These are phyloP conservation scores for Flaveria bidentis DNA, from an alignment of 129 eudicot species.

Conservation along the genomic window DNA sequence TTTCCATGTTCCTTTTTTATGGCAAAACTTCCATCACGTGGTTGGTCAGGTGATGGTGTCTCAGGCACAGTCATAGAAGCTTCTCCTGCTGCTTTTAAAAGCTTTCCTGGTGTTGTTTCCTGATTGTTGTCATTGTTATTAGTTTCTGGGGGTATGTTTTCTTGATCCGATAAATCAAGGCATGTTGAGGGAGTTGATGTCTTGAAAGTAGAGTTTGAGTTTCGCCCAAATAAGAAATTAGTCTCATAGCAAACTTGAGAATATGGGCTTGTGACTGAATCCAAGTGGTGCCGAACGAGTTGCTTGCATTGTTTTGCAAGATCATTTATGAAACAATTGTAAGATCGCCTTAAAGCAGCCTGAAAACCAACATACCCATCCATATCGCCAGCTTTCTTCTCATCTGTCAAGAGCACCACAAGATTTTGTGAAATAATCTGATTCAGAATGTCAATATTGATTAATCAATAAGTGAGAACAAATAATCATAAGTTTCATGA, in stretches of 20 bases:
- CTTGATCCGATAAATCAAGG: conserved; percentile 83
- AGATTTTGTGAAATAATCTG: conserved; percentile 13
- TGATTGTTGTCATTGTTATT: conserved; percentile 17
- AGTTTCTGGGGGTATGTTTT: conserved; percentile 66
- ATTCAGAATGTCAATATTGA: neutral
- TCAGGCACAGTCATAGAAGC: conserved; percentile 73
- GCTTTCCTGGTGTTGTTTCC: conserved; percentile 71
- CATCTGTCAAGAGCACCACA: conserved; percentile 45
- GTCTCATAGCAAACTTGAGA: conserved; percentile 80
- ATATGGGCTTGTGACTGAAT: conserved; percentile 94
- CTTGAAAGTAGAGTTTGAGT: conserved; percentile 41
- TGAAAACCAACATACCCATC: conserved; percentile 91
- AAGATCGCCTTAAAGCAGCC: conserved; percentile 92
- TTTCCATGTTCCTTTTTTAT: conserved; percentile 76
- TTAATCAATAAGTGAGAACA: neutral
- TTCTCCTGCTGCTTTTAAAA: conserved; percentile 50
- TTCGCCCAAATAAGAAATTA: conserved; percentile 39
- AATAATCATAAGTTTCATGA: neutral
- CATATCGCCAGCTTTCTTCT: conserved; percentile 72
- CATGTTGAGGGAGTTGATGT: conserved; percentile 44
- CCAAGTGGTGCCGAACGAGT: conserved; percentile 89
- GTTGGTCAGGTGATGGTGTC: conserved; percentile 86
- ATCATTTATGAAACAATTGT: conserved; percentile 62
- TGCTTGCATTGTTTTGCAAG: conserved; percentile 83
- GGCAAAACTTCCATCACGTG: conserved; percentile 49